phyloP scores from a whole-genome alignment of 257 asterid genomes.

The Nyctanthes arbortristis region DNA sequence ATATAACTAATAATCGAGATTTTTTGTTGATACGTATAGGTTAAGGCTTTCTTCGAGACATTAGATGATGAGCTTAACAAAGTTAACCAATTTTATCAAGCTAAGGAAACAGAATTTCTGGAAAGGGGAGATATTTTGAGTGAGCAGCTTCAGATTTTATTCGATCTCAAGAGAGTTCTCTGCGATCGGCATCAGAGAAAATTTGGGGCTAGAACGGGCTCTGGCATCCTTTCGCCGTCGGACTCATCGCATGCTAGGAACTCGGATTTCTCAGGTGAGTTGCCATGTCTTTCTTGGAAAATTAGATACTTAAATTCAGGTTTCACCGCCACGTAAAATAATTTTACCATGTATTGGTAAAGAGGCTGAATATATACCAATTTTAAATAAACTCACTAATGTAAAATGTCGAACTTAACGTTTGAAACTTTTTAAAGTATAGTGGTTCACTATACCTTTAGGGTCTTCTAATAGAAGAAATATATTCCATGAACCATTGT shows the following conservation, averaged over 20 bases:
- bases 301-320: too few relatives aligned
- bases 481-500: background rate
- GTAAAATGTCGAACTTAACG: too few relatives aligned
- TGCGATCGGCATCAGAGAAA: conserved; percentile 52
- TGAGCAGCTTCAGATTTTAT: conserved; percentile 70
- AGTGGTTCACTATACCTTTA: background rate
- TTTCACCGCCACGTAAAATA: too few relatives aligned
- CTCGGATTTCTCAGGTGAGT: conserved; percentile 72
- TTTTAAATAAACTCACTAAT: too few relatives aligned
- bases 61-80: conserved; percentile 75
- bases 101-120: conserved; percentile 71
- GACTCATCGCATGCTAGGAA: conserved; percentile 33
- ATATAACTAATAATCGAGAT: too few relatives aligned
- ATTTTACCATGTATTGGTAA: too few relatives aligned
- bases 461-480: background rate
- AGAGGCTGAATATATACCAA: too few relatives aligned
- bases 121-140: conserved; percentile 74
- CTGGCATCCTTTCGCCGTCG: conserved; percentile 37
- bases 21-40: conserved; percentile 40
- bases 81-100: conserved; percentile 70
- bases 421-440: too few relatives aligned
- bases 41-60: conserved; percentile 59
- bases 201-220: conserved; percentile 17
- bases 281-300: background rate
- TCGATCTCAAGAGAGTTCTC: conserved; percentile 66